Conservation (phyloP, 2,329 filamentous ascomycete genomes). For the Aspergillus ustus region DNA sequence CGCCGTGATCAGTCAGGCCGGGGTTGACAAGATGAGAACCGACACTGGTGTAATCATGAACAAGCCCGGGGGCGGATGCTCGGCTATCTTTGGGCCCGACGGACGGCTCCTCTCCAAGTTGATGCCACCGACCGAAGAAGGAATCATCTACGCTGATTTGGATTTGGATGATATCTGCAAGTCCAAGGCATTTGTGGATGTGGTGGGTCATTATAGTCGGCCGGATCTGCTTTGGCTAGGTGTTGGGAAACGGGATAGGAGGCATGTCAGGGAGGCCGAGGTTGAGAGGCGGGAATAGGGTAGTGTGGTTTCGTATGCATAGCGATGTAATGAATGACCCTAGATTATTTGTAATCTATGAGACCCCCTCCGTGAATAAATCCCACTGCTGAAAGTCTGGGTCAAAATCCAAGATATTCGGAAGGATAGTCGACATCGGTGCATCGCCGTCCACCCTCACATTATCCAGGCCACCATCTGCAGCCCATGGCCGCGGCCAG, state of each 20-base stretch:
- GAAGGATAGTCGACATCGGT: too few relatives aligned
- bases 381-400: too few relatives aligned
- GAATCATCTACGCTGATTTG: conserved; percentile 55
- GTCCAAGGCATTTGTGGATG: conserved; percentile 21
- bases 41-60: conserved; percentile 47
- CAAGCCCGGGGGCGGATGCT: conserved; percentile 49
- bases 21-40: conserved; percentile 50
- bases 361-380: too few relatives aligned
- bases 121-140: conserved; percentile 46
- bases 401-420: too few relatives aligned
- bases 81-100: conserved; percentile 57
- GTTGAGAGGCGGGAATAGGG: too few relatives aligned
- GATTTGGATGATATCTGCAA: conserved; percentile 49
- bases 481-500: too few relatives aligned
- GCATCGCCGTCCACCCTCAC: too few relatives aligned
- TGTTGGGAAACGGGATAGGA: neutral
- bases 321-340: too few relatives aligned
- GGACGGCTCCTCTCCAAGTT: conserved; percentile 51
- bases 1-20: conserved; percentile 51
- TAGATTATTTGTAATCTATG: too few relatives aligned
- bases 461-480: too few relatives aligned
- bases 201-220: conserved; percentile 13
- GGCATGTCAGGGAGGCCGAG: too few relatives aligned
- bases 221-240: conserved; percentile 17
- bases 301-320: too few relatives aligned